Conservation (phyloP, 2,329 filamentous ascomycete species). For the Paecilomyces formosus region DNA sequence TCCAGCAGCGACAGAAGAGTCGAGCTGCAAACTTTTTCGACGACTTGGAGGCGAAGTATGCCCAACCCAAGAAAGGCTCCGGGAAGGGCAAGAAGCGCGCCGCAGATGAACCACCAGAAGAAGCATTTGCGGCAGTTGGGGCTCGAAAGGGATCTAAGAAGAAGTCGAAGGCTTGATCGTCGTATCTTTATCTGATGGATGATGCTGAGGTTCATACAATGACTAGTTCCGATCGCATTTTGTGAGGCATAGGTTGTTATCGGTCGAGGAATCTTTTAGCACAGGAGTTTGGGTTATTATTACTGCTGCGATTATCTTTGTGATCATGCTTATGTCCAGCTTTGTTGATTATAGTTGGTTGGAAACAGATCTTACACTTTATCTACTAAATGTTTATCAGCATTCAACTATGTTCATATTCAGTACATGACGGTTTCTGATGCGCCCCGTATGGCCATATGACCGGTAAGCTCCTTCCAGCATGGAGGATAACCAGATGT, state of each 20-base stretch:
- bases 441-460: not conserved
- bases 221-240: not conserved
- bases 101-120: constrained; percentile 54
- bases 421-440: no score
- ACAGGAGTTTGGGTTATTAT: not conserved
- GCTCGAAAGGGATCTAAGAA: constrained; percentile 34
- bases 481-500: not conserved
- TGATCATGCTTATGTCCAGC: not conserved
- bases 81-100: constrained; percentile 36
- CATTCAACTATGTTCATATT: not conserved
- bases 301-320: not conserved
- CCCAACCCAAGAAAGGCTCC: constrained; percentile 27
- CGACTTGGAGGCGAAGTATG: constrained; percentile 69
- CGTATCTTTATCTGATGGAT: not conserved
- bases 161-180: constrained; percentile 12
- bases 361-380: not conserved
- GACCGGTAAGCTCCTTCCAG: not conserved
- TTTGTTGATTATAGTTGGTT: not conserved
- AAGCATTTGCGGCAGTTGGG: constrained; percentile 45
- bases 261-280: not conserved
- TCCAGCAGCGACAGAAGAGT: constrained; percentile 61
- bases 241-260: not conserved
- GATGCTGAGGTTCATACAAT: not conserved
- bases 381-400: not conserved
- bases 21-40: constrained; percentile 60